Evolutionary conservation across 139 green algal genomes (phyloP), one percentile per base, ranked within the genome.

Genomic region (Dunaliella primolecta): DNA sequence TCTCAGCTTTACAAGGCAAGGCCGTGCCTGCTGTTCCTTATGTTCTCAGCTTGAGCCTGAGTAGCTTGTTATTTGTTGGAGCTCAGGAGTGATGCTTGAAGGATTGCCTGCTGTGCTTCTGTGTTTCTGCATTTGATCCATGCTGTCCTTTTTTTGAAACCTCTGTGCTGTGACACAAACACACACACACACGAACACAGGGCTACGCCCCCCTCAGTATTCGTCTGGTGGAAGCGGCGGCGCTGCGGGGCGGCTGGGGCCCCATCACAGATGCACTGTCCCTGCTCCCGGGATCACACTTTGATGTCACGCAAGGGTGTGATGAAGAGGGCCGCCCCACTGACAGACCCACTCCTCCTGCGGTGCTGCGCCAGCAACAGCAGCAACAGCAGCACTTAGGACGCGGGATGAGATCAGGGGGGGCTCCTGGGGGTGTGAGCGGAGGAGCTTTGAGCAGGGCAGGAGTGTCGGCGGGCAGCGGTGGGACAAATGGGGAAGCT

Each of bases 201-300:
- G 94, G 96, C 74, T 98, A 99, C 78, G 95, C 95, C 0, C 96
- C 96, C 0, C 84, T 99, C 31, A 95, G 86, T 76, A 92, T 97
- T 1, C 91, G 96, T 7, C 85, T 98, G 46, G 92, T 98, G 81
- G 94, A 98, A 83, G 75, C 89, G 27, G 94, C 94, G 2, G 76
- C 96, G 20, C 85, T 57, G 71, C 76, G 77, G 2, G 78, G 21
- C 1, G 71, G 86, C 15, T 89, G 87, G 87, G 84, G 84, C 0
- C 83, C 86, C 0, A 56, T 90, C 0, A 87, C 92, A 1, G 91
- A 95, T 34, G 89, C 84, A 30, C 83, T 97, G 27, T 84, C 84
- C 38, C 36, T 90, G 33, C 87, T 98, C 79, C 95, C 94, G 0
- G 95, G 95, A 0, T 90, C 87, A 27, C 86, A 93, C 36, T 97